These are phyloP conservation scores for Tricholoma hemisulphureum DNA, from an alignment of 768 basidiomycete genomes.

Conservation along the genomic window DNA sequence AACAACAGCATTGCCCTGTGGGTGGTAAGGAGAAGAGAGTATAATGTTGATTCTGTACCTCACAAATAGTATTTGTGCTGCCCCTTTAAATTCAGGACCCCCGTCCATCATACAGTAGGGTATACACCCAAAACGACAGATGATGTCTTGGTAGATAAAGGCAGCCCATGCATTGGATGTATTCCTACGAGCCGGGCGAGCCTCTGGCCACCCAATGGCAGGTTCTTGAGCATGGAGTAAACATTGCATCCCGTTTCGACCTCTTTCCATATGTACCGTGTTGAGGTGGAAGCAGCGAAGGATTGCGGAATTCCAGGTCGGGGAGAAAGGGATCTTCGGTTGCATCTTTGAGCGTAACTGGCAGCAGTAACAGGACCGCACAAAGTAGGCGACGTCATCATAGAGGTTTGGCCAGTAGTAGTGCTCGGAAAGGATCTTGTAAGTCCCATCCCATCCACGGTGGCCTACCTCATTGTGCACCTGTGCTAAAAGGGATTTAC, in stretches of 20 bases:
- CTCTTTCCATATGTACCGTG: constrained; percentile 27
- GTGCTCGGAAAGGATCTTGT: constrained; percentile 14
- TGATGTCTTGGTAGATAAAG: constrained; percentile 17
- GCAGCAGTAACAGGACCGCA: constrained; percentile 30
- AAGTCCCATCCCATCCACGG: constrained; percentile 24
- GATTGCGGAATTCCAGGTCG: constrained; percentile 14
- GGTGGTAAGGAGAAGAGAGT: too few species aligned
- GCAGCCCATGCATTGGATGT: constrained; percentile 22
- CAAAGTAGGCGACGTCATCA: constrained; percentile 23
- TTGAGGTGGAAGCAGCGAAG: constrained; percentile 27
- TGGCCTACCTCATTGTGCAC: constrained; percentile 28
- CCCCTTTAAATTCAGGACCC: too few species aligned
- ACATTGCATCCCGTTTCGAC: constrained; percentile 17
- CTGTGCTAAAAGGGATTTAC: constrained; percentile 15
- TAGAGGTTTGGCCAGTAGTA: constrained; percentile 38
- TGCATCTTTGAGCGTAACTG: constrained; percentile 20
- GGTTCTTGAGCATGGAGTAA: constrained; percentile 21
- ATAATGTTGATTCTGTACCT: too few species aligned
- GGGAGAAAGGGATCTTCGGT: constrained; percentile 20
- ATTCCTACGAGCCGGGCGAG: constrained; percentile 29
- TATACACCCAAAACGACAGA: constrained; percentile 17
- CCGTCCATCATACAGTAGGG: too few species aligned
- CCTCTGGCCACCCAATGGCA: constrained; percentile 24
- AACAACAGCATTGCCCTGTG: constrained; percentile 23
- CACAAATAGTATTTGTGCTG: too few species aligned